Base-by-base conservation (phyloP, 208 protist species). In the Porcisia hertigi region DNA sequence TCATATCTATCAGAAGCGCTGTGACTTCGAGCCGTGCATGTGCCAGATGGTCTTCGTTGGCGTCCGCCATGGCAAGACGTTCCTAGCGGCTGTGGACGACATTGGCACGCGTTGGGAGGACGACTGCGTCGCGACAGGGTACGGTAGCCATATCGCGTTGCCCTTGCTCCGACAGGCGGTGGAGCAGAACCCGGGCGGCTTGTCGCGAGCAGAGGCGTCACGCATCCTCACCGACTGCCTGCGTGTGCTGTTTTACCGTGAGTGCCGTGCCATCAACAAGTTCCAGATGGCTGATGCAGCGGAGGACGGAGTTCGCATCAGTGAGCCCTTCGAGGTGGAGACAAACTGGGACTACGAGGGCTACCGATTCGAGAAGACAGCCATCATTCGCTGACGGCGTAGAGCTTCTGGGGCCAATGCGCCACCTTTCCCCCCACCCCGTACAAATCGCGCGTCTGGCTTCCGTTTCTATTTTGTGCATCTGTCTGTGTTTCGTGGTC, bases 201-300 rank as follows among this genome's bases (percentile, higher is more conserved):
- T 99, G 25, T 88, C 87, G 39, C 87, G 95, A 41, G 94, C 95
- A 11, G 92, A 97, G 81, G 98, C 98, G 6, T 52, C 84, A 65
- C 69, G 73, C 52, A 81, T 99, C 16, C 55, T 99, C 30, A 86
- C 94, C 65, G 88, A 99, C 45, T 98, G 88, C 82, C 80, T 99
- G 43, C 88, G 91, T n/a, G 97, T 99, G 36, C 83, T 99, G 14
- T 99, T 98, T 81, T 99, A 99, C 91, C 87, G 98, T 73, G 98
- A 99, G 87, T 98, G 96, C 69, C 88, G 98, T 60, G 85, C 97
- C n/a, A 96, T 98, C 73, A 99, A 99, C 89, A 97, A 91, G 84
- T 96, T 98, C 76, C 89, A 98, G 83, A 93, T 98, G 49, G 92
- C 94, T 34, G 89, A 94, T 49, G 91, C 97, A 2, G 88, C 86